Base-by-base conservation (phyloP, 768 basidiomycete species). In the Suillus luteus region DNA sequence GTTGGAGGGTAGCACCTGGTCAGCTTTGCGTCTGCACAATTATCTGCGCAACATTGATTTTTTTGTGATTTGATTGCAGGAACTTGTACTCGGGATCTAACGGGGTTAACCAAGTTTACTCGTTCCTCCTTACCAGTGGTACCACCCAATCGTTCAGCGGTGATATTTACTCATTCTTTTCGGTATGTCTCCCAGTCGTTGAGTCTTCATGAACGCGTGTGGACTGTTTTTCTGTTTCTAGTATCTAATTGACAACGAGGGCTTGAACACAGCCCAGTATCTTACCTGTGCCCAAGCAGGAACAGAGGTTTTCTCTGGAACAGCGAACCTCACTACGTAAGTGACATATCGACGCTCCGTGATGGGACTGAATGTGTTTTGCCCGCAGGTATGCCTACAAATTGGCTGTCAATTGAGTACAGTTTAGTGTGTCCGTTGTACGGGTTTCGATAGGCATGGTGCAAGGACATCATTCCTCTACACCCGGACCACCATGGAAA, bases 251-350 rank as follows among this genome's bases (percentile, higher is more conserved):
- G 61, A 80, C 11, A 75, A 78, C 55, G 75, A 81, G 38, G 77
- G 79, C 6, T 65, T 90, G 22, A 71, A 73, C 64, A 69, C 80
- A 7, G 81, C 84, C 2, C 82, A 90, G 67, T 90, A 81, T 73
- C 77, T 90, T 59, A 81, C 72, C 46, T 85, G 81, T 14, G 81
- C 81, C 1, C 87, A 90, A 68, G 87, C 80, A 10, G 89, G 89
- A 8, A 85, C 85, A 0, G 89, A 90, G 72, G 83, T 83, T 14
- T 86, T 83, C 0, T 78, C 78, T 15, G 87, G 87, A 22, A 76
- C 78, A 40, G 86, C 83, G 8, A 81, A 78, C 0, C 73, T 89
- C 9, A 80, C 77, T 0, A 84, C 83, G 87, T 88, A 67, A 70
- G 84, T 75, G 37, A 11, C 7, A 17, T 41, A 41, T 58, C 5